These are phyloP conservation scores for Sanghuangporus sanghuang DNA, from an alignment of 1,284 basidiomycete species.

Conservation along the genomic window DNA sequence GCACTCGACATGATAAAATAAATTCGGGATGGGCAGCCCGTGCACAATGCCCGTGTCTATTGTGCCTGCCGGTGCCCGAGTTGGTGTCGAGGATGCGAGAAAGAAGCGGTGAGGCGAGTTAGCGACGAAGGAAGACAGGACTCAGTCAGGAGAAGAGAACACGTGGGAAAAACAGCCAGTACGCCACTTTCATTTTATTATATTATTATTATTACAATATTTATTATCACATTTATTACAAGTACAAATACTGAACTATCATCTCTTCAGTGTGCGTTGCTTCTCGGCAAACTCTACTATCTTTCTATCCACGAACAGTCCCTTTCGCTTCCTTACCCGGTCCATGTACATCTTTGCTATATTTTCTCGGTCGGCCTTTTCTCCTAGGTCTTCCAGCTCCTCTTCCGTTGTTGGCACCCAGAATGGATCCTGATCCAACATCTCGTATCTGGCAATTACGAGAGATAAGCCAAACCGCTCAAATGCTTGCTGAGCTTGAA, in stretches of 20 bases:
- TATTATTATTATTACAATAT: not conserved
- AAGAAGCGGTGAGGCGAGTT: not conserved
- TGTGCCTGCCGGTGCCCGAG: not conserved
- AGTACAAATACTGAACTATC: constrained; percentile 14
- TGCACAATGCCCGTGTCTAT: not conserved
- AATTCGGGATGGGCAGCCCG: not conserved
- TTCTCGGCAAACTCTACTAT: constrained; percentile 94
- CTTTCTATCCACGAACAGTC: constrained; percentile 92
- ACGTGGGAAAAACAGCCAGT: constrained; percentile 3
- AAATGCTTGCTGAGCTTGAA: no score
- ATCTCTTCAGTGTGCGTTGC: constrained; percentile 92
- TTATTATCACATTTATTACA: not conserved
- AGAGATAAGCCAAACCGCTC: constrained; percentile 3
- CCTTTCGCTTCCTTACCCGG: constrained; percentile 84
- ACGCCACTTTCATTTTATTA: not conserved
- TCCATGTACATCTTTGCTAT: constrained; percentile 97
- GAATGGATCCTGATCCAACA: constrained; percentile 92
- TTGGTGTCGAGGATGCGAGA: not conserved
- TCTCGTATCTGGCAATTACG: constrained; percentile 58
- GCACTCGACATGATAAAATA: constrained; percentile 20
- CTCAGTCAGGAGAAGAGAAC: not conserved
- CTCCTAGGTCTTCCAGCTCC: constrained; percentile 95
- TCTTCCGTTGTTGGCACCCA: constrained; percentile 99
- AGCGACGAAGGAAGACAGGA: not conserved
- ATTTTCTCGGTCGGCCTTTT: constrained; percentile 92